Percentiles rank a stretch among this genome's conserved stretches.
phyloP scores from a whole-genome alignment of 2,329 filamentous ascomycete species.

The Paraconiothyrium brasiliense region DNA sequence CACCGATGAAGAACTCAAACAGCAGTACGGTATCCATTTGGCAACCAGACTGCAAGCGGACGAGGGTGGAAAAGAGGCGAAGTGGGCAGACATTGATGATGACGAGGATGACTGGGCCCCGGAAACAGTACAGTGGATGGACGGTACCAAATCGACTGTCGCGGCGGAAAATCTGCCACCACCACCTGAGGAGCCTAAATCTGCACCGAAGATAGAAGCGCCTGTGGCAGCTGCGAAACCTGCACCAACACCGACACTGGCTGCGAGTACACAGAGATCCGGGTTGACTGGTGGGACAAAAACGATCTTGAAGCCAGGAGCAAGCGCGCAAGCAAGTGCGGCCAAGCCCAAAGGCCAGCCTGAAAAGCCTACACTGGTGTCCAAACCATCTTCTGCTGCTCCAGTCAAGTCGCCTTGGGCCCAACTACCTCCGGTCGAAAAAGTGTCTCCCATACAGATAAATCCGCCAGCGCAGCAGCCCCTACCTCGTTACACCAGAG shows the following conservation, averaged over 20 bases:
- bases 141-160: constrained; percentile 83
- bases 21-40: constrained; percentile 87
- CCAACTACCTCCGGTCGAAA: constrained; percentile 83
- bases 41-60: constrained; percentile 80
- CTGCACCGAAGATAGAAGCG: constrained; percentile 22
- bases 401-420: constrained; percentile 94
- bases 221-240: constrained; percentile 24
- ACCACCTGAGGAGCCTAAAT: constrained; percentile 40
- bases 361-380: constrained; percentile 77
- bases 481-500: constrained; percentile 63
- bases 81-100: constrained; percentile 91
- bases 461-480: constrained; percentile 61
- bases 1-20: constrained; percentile 84
- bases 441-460: constrained; percentile 73
- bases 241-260: constrained; percentile 24
- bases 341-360: constrained; percentile 66
- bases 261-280: constrained; percentile 46
- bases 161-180: constrained; percentile 57
- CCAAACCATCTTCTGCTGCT: constrained; percentile 74
- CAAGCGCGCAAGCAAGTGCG: constrained; percentile 43
- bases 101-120: constrained; percentile 89
- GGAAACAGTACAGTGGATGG: constrained; percentile 86
- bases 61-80: constrained; percentile 76
- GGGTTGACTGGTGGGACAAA: constrained; percentile 53
- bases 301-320: constrained; percentile 61